A percentile compares a stretch with the other conserved stretches of the same genome.
phyloP scores from a whole-genome alignment of 495 filamentous ascomycete species.

The Neurospora sp. region DNA sequence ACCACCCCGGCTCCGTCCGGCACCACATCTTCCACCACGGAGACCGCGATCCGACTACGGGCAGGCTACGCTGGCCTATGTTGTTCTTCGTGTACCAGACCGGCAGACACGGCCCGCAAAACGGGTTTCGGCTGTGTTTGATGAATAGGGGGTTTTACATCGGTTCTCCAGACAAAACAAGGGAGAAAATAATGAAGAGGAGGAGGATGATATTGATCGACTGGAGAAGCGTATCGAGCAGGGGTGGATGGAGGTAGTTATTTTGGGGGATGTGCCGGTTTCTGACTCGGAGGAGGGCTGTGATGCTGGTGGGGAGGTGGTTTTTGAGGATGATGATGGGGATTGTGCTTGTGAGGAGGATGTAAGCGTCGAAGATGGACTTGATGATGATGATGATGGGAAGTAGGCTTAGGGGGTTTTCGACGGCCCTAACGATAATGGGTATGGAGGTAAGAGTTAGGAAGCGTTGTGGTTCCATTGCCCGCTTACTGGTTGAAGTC shows the following conservation, averaged over 20 bases:
- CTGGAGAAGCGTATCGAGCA: background rate
- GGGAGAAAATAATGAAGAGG: too few species aligned
- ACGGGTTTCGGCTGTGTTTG: too few species aligned
- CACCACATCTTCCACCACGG: too few species aligned
- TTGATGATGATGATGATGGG: background rate
- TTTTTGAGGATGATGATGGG: background rate
- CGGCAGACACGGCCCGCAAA: too few species aligned
- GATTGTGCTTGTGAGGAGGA: background rate
- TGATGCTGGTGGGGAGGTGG: background rate
- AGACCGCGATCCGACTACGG: too few species aligned
- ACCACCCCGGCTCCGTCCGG: too few species aligned
- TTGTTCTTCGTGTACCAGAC: too few species aligned
- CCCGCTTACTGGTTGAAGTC: background rate
- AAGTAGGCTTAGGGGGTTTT: background rate
- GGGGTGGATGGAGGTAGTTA: background rate
- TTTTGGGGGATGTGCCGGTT: background rate
- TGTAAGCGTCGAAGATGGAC: accelerated
- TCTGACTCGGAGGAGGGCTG: background rate
- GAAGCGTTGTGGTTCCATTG: background rate
- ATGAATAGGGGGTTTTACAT: background rate
- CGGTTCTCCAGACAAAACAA: background rate
- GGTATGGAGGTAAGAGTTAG: background rate
- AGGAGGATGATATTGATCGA: background rate
- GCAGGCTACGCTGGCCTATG: too few species aligned
- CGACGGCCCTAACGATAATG: accelerated